Conservation (phyloP, 2,329 filamentous ascomycete genomes). For the Penicillium sp. region DNA sequence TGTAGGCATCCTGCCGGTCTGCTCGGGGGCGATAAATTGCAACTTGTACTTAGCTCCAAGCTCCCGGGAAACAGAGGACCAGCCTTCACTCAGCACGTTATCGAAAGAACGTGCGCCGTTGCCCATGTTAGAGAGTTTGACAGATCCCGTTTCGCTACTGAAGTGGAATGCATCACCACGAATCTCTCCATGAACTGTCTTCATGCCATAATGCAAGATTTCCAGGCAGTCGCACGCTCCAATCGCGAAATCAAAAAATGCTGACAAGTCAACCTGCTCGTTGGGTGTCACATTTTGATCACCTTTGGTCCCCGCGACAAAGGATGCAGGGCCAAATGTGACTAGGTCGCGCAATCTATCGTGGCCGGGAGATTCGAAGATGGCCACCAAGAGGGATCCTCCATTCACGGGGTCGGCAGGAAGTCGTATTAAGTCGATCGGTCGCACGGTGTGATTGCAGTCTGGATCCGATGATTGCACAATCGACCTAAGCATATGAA, state of each 20-base stretch:
- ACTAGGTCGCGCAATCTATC: slow-evolving; percentile 72
- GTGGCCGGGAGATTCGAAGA: slow-evolving; percentile 75
- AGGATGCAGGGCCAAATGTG: slow-evolving; percentile 76
- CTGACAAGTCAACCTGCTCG: slow-evolving; percentile 66
- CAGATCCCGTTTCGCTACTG: slow-evolving; percentile 66
- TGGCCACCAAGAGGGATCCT: slow-evolving; percentile 70
- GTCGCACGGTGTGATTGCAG: slow-evolving; percentile 74
- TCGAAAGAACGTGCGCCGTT: slow-evolving; percentile 87
- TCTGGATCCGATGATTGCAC: slow-evolving; percentile 69
- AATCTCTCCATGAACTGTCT: slow-evolving; percentile 87
- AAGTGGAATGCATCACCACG: slow-evolving; percentile 90
- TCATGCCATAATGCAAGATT: slow-evolving; percentile 84
- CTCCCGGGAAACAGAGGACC: slow-evolving; percentile 80
- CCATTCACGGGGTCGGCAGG: slow-evolving; percentile 68
- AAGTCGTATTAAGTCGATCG: slow-evolving; percentile 75
- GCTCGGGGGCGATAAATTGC: slow-evolving; percentile 89
- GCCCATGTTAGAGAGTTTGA: slow-evolving; percentile 82
- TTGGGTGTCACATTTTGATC: slow-evolving; percentile 53
- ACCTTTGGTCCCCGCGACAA: slow-evolving; percentile 55
- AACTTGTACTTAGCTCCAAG: slow-evolving; percentile 85
- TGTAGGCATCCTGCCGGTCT: slow-evolving; percentile 88
- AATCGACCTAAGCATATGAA: slow-evolving; percentile 75
- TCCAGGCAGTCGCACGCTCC: slow-evolving; percentile 84
- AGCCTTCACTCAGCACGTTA: slow-evolving; percentile 84
- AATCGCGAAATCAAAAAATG: slow-evolving; percentile 88